A percentile compares a stretch with the other conserved stretches of the same genome.
These are phyloP conservation scores for Clausena lansium DNA, from an alignment of 345 rosid genomes.

Conservation along the genomic window DNA sequence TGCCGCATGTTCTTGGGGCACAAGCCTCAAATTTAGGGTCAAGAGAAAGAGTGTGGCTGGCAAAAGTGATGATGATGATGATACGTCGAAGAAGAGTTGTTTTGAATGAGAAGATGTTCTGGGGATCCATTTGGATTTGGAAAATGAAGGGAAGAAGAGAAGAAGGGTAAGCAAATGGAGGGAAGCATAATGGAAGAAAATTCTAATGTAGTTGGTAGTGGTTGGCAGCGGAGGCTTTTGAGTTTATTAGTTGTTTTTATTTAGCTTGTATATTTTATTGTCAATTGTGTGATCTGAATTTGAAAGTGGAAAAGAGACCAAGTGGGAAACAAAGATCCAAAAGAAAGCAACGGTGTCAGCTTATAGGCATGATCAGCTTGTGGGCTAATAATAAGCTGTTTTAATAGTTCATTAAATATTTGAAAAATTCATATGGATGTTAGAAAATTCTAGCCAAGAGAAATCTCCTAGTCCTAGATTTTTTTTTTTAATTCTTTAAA, in stretches of 20 bases:
- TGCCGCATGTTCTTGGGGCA: constrained; percentile 45
- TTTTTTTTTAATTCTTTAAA: no score
- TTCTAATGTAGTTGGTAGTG: constrained; percentile 26
- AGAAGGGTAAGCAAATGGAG: constrained; percentile 9
- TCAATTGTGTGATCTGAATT: not conserved
- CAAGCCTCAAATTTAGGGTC: constrained; percentile 46
- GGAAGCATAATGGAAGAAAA: constrained; percentile 15
- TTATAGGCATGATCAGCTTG: not conserved
- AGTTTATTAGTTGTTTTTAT: not conserved
- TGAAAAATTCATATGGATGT: not conserved
- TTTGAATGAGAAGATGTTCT: constrained; percentile 16
- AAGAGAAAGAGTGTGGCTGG: constrained; percentile 20
- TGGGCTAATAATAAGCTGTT: not conserved
- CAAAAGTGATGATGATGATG: constrained; percentile 23
- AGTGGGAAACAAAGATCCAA: constrained; percentile 14
- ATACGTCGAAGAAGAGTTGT: constrained; percentile 1
- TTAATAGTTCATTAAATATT: not conserved
- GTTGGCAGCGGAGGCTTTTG: not conserved
- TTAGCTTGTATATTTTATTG: not conserved
- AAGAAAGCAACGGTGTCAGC: not conserved
- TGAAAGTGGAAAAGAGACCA: not conserved
- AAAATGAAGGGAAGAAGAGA: not conserved
- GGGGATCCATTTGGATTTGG: constrained; percentile 35
- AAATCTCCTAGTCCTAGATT: not conserved
- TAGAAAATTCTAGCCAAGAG: not conserved